These are phyloP conservation scores for Poteriospumella lacustris DNA, from an alignment of 108 stramenopile genomes.

Conservation along the genomic window DNA sequence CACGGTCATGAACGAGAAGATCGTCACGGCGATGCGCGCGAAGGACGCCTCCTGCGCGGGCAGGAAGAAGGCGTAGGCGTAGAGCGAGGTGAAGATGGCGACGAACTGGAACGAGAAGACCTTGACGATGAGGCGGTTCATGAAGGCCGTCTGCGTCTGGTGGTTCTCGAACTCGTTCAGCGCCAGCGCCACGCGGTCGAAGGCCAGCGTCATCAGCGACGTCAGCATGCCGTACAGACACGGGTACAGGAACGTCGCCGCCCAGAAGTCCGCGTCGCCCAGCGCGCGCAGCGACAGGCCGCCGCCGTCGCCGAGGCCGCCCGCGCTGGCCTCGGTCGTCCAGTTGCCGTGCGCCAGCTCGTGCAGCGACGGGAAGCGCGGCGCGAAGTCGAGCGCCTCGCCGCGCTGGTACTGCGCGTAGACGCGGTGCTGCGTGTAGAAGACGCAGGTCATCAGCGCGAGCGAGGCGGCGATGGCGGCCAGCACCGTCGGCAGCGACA, in stretches of 20 bases:
- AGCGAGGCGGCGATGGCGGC: conserved; percentile 32
- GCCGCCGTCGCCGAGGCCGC: conserved; percentile 26
- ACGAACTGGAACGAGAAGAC: conserved; percentile 42
- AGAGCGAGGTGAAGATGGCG: conserved; percentile 43
- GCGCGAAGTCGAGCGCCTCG: neutral
- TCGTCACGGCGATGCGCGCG: conserved; percentile 29
- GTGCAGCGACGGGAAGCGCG: neutral
- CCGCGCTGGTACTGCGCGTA: neutral
- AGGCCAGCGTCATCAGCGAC: conserved; percentile 34
- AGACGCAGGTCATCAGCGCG: conserved; percentile 33
- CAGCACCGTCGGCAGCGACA: conserved; percentile 41
- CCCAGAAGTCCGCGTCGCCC: conserved; percentile 38
- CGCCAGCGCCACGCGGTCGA: conserved; percentile 17
- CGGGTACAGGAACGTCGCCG: conserved; percentile 42
- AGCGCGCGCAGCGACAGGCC: neutral
- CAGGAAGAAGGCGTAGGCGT: conserved; percentile 40
- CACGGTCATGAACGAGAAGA: conserved; percentile 46
- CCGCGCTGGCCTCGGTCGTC: conserved; percentile 19
- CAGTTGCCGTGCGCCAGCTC: neutral
- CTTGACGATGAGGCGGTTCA: conserved; percentile 47
- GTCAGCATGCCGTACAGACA: conserved; percentile 41
- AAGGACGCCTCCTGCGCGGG: conserved; percentile 29
- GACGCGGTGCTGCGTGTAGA: conserved; percentile 20
- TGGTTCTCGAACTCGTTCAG: conserved; percentile 48
- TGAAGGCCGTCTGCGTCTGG: conserved; percentile 45